Base-by-base conservation (phyloP, 1,139 yeast genomes). In the Yarrowia galli region DNA sequence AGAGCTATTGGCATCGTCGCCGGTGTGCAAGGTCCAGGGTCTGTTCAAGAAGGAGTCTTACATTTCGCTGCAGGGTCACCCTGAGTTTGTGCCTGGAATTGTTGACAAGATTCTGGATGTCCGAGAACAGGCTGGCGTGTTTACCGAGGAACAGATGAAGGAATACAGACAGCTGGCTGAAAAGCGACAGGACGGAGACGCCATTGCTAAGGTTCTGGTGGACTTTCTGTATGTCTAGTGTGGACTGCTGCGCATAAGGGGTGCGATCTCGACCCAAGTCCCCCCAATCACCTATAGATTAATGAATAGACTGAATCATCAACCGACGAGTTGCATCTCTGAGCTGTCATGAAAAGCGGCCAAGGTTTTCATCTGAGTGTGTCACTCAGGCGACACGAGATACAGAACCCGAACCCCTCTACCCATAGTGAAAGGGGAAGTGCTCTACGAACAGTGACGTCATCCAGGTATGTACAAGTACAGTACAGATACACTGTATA, bases 21-120 rank as follows among this genome's bases (percentile, higher is more conserved):
- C 80, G 0, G 80, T 78, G 63, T 88, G 96, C 71, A 74, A 78
- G 0, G 79, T 86, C 43, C 97, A 92, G 90, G 97, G 63, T 69
- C 85, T 82, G 71, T 86, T 84, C 71, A 81, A 79, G 69, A 78
- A 80, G 9, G 70, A 80, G 23, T 80, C 81, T 67, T 69, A 88
- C 4, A 79, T 91, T 56, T 85, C 96, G 0, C 85, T 91, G 73
- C 98, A 92, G 76, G 97, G 97, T 0, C 98, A 92, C 74, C 97
- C 98, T 0, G 98, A 92, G 75, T 92, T 90, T 73, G 75, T 46
- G 3, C 35, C 36, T 13, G 66, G 38, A 12, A 61, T 61, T 23
- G 66, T 61, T 20, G 46, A 48, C 46, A 61, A 61, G 56, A 61
- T 61, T 36, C 46, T 61, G 25, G 66, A 61, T 32, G 46, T 48